Base-by-base conservation (phyloP, 768 basidiomycete genomes). In the Mycena leptocephala region DNA sequence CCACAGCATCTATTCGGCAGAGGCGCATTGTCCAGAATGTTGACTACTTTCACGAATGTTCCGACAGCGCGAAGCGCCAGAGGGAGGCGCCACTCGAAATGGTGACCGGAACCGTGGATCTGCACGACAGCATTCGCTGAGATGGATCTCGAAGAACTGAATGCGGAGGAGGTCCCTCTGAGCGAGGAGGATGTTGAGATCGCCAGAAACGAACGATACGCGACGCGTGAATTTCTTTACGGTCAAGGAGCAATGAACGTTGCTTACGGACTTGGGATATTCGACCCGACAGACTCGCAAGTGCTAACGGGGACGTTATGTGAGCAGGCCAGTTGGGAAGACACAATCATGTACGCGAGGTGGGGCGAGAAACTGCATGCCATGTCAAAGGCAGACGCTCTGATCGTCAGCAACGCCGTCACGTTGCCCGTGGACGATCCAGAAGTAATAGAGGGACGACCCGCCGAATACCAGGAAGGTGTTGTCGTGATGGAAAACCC, bases 11-110 rank as follows among this genome's bases (percentile, higher is more conserved):
- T 0, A 6, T 55, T 5, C 24, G 26, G 5, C 7, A 28, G 13
- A 55, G 28, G 39, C 32, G 74, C 22, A 75, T 86, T 0, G 7
- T 86, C 2, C 48, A 69, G 0, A 83, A 85, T 30, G 80, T 86
- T 1, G 83, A 87, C 56, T 86, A 86, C 55, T 86, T 82, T 30
- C 79, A 87, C 67, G 81, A 86, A 51, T 82, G 82, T 37, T 59
- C 74, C 2, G 80, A 81, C 14, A 74, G 72, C 3, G 68, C 78
- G 0, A 32, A 46, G 56, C 30, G 65, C 32, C 58, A 51, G 33
- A 56, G 78, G 37, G n/a, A 71, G 8, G 37, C 13, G 3, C 13
- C 32, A 1, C 32, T 39, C 59, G 26, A 10, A 9, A 26, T 26
- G 48, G 7, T 14, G 62, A n/a, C 14, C 20, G 55, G 51, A 59